phyloP scores from a whole-genome alignment of 495 filamentous ascomycete genomes.

The Daldinia concentrica region DNA sequence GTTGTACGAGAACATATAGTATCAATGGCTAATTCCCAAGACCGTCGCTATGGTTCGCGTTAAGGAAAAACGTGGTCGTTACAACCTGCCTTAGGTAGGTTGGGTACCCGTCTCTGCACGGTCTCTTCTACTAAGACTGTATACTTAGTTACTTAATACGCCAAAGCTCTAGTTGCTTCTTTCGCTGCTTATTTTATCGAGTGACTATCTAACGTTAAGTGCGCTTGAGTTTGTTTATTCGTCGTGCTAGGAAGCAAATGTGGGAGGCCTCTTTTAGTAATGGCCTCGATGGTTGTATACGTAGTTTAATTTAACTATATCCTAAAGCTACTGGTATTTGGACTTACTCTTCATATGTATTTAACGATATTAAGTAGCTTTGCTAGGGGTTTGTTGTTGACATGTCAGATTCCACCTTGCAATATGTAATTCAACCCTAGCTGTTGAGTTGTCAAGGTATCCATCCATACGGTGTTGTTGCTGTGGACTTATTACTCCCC shows the following conservation, averaged over 20 bases:
- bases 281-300: no score
- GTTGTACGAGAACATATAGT: no score
- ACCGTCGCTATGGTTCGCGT: background rate
- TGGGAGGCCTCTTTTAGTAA: background rate
- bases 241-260: background rate
- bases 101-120: background rate
- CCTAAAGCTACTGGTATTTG: no score
- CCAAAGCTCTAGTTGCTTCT: background rate
- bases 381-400: background rate
- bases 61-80: background rate
- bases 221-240: background rate
- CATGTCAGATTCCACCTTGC: background rate
- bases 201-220: background rate
- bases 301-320: no score
- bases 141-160: no score
- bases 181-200: background rate
- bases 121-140: background rate
- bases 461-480: background rate
- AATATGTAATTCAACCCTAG: background rate
- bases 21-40: no score
- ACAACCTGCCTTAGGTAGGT: background rate
- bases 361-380: background rate
- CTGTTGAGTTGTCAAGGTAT: conserved; percentile 4
- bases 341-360: background rate
- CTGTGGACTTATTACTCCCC: background rate